A percentile compares a stretch with the other conserved stretches of the same genome.
These are phyloP conservation scores for Skeletonema tropicum DNA, from an alignment of 108 stramenopile genomes.

Conservation along the genomic window DNA sequence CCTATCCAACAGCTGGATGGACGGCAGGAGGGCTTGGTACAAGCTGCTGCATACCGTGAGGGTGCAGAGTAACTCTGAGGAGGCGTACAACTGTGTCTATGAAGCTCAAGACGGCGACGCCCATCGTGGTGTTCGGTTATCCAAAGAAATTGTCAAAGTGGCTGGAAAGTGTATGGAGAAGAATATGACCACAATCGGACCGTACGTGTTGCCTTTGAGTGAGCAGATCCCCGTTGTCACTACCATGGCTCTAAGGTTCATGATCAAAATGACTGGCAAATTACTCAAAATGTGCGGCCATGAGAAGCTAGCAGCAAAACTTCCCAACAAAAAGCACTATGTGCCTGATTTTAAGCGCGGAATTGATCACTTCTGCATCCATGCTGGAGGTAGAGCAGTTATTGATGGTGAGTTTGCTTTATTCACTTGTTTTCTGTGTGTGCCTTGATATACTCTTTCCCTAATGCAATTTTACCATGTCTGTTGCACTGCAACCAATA, in stretches of 20 bases:
- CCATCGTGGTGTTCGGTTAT: conserved; percentile 89
- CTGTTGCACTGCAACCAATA: conserved; percentile 11
- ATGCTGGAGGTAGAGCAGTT: conserved; percentile 96
- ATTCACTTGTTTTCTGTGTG: conserved; percentile 5
- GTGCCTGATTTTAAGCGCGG: conserved; percentile 97
- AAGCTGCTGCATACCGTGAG: conserved; percentile 96
- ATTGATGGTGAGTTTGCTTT: conserved; percentile 84
- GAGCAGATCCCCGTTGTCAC: conserved; percentile 91
- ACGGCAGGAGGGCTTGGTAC: conserved; percentile 96
- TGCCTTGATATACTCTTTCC: conserved; percentile 3
- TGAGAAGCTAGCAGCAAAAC: conserved; percentile 60
- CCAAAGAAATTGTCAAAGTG: conserved; percentile 97
- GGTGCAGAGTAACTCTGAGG: conserved; percentile 89
- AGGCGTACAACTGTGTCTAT: conserved; percentile 92
- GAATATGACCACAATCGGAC: conserved; percentile 95
- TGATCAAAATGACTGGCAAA: conserved; percentile 60
- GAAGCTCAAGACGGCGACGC: conserved; percentile 89
- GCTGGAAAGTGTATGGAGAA: conserved; percentile 97
- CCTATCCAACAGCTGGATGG: conserved; percentile 92
- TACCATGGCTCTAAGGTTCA: conserved; percentile 54
- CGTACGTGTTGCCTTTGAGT: conserved; percentile 90
- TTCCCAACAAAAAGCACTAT: conserved; percentile 78
- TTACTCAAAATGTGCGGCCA: conserved; percentile 40
- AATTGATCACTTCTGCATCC: conserved; percentile 98
- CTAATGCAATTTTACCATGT: background rate